A percentile compares a stretch with the other conserved stretches of the same genome.
These are phyloP conservation scores for Ascochyta pisi DNA, from an alignment of 2,329 filamentous ascomycete genomes.

Conservation along the genomic window DNA sequence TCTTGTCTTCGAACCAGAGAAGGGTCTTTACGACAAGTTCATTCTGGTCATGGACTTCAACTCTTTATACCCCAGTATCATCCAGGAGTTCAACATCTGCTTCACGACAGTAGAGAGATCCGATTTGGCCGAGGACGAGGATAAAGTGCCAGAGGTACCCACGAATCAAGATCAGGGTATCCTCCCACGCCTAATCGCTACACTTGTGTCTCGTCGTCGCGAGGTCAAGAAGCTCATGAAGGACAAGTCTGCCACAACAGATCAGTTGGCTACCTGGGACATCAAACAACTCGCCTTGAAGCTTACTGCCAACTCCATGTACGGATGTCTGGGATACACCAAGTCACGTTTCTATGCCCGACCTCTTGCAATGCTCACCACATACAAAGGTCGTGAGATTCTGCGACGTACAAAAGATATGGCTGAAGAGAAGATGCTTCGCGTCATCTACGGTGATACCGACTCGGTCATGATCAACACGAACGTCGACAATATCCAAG, in stretches of 20 bases:
- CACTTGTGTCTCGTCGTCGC: slow-evolving; percentile 84
- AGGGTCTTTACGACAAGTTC: slow-evolving; percentile 96
- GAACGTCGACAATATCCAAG: slow-evolving; percentile 90
- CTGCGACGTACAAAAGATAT: slow-evolving; percentile 93
- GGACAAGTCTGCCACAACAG: slow-evolving; percentile 81
- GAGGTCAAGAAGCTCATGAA: slow-evolving; percentile 99
- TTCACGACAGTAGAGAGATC: slow-evolving; percentile 94
- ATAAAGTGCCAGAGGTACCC: slow-evolving; percentile 88
- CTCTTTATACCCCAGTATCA: slow-evolving; percentile 97
- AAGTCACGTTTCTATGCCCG: slow-evolving; percentile 97
- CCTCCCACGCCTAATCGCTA: slow-evolving; percentile 87
- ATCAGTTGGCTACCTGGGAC: slow-evolving; percentile 93
- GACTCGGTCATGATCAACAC: slow-evolving; percentile 99
- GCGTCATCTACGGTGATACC: slow-evolving; percentile 98
- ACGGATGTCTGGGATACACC: slow-evolving; percentile 95
- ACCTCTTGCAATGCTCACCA: slow-evolving; percentile 92
- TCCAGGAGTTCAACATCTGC: slow-evolving; percentile 99
- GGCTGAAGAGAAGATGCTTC: slow-evolving; percentile 86
- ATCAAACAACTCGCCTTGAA: slow-evolving; percentile 98
- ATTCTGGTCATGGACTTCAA: slow-evolving; percentile 99
- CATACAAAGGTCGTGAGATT: slow-evolving; percentile 97
- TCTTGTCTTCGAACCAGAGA: slow-evolving; percentile 97
- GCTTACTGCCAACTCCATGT: slow-evolving; percentile 99
- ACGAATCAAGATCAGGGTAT: slow-evolving; percentile 80
- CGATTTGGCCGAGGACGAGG: slow-evolving; percentile 76